These are phyloP conservation scores for Saccharum officinarum DNA, from an alignment of 176 grass and related monocot species.

Conservation along the genomic window DNA sequence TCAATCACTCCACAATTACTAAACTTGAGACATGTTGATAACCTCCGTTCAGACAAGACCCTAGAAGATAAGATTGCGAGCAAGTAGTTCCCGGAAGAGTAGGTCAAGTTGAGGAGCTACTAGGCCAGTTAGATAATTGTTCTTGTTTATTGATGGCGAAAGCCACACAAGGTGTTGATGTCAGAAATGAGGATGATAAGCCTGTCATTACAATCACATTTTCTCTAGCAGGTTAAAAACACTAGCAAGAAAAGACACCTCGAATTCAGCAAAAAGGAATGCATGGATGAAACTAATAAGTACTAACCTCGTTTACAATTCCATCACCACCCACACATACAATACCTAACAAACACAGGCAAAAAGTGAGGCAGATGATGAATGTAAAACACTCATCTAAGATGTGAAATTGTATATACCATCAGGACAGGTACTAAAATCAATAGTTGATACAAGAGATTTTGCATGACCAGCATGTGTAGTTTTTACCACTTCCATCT, in stretches of 20 bases:
- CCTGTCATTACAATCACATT: conserved; percentile 3
- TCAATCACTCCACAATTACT: neutral
- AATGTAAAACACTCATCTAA: conserved; percentile 34
- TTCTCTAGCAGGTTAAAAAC: conserved; percentile 4
- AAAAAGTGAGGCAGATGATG: conserved; percentile 44
- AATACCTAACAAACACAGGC: conserved; percentile 63
- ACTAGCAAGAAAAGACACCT: neutral
- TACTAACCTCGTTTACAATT: conserved; percentile 96
- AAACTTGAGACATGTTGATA: neutral
- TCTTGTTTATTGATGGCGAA: conserved; percentile 6
- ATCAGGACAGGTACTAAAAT: conserved; percentile 92
- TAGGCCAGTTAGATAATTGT: conserved; percentile 20
- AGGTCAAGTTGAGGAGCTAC: neutral
- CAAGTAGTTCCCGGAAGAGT: neutral
- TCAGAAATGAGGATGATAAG: conserved; percentile 16
- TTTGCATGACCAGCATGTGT: conserved; percentile 96
- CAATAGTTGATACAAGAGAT: conserved; percentile 74
- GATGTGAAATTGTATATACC: conserved; percentile 59
- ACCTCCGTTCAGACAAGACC: neutral
- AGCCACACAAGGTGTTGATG: neutral
- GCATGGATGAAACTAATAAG: conserved; percentile 19
- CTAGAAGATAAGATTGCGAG: conserved; percentile 2
- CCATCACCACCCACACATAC: conserved; percentile 98
- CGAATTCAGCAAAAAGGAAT: conserved; percentile 1
- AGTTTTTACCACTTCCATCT: conserved; percentile 95